Conservation (phyloP, 2,329 filamentous ascomycete genomes). For the Apiospora koreana region DNA sequence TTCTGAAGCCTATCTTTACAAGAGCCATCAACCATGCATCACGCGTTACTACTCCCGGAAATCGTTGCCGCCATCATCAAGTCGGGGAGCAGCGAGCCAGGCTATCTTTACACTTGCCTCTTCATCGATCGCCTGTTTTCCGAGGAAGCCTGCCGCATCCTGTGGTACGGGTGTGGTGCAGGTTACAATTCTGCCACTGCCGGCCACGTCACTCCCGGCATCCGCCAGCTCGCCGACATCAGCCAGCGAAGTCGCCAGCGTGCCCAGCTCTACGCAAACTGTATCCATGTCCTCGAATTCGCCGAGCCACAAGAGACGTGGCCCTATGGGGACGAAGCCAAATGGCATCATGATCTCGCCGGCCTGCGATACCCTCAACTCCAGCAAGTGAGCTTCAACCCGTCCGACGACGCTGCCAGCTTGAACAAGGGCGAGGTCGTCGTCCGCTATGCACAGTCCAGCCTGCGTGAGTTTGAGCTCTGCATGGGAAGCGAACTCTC, state of each 20-base stretch:
- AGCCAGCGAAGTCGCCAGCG: conserved; percentile 2
- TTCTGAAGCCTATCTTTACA: too few relatives aligned
- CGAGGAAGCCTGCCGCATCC: not conserved
- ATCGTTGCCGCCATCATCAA: conserved; percentile 9
- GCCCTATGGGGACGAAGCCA: not conserved
- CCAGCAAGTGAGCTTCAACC: not conserved
- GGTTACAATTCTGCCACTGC: conserved; percentile 6
- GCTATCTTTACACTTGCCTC: not conserved
- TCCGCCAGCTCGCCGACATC: not conserved
- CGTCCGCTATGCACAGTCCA: not conserved
- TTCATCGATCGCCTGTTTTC: not conserved
- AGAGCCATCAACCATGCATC: not conserved
- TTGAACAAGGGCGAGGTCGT: not conserved
- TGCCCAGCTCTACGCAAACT: not conserved
- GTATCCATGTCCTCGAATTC: not conserved
- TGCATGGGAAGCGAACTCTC: not conserved
- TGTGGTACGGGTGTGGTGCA: conserved; percentile 1
- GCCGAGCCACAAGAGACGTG: not conserved
- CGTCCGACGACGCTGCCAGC: not conserved
- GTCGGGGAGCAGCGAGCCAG: not conserved
- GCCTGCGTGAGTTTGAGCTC: not conserved
- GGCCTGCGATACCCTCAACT: conserved; percentile 2
- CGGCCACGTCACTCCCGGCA: conserved; percentile 4
- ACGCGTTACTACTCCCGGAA: conserved; percentile 1
- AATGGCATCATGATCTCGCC: not conserved